Conservation (phyloP, 1,284 basidiomycete species). For the Prillingera fragicola region DNA sequence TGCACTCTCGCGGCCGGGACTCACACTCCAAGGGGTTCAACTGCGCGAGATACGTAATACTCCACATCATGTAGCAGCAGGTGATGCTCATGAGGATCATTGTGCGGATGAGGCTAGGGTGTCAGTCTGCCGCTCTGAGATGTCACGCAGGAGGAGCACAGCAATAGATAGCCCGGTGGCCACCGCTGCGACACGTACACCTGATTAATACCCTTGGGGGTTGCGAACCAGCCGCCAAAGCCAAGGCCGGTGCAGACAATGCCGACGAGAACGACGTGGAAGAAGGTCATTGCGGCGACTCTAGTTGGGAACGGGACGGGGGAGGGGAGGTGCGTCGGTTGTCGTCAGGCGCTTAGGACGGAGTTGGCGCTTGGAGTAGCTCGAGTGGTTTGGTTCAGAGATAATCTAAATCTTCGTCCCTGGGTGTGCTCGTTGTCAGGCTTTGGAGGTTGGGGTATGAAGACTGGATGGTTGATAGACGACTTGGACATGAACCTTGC, state of each 20-base stretch:
- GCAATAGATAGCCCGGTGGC: neutral
- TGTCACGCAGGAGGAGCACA: no score
- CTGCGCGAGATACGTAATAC: conserved; percentile 85
- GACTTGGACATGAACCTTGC: no score
- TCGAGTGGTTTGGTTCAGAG: no score
- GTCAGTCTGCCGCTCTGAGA: neutral
- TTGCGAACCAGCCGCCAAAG: conserved; percentile 60
- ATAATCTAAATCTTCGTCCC: no score
- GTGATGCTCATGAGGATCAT: conserved; percentile 66
- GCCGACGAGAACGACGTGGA: conserved; percentile 39
- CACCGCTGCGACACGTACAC: conserved; percentile 53
- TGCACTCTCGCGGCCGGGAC: conserved; percentile 16
- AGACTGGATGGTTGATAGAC: no score
- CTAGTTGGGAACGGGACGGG: no score
- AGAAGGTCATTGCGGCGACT: conserved; percentile 28
- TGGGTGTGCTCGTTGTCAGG: no score
- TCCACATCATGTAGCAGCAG: conserved; percentile 90
- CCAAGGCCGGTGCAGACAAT: conserved; percentile 55
- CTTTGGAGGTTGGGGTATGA: no score
- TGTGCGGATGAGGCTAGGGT: conserved; percentile 69
- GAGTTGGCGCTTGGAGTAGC: no score
- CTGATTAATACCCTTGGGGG: conserved; percentile 79
- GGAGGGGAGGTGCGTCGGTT: no score
- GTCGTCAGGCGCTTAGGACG: no score
- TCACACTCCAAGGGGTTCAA: conserved; percentile 79